phyloP scores from a whole-genome alignment of 345 rosid genomes.

The Arabidopsis arenosa region DNA sequence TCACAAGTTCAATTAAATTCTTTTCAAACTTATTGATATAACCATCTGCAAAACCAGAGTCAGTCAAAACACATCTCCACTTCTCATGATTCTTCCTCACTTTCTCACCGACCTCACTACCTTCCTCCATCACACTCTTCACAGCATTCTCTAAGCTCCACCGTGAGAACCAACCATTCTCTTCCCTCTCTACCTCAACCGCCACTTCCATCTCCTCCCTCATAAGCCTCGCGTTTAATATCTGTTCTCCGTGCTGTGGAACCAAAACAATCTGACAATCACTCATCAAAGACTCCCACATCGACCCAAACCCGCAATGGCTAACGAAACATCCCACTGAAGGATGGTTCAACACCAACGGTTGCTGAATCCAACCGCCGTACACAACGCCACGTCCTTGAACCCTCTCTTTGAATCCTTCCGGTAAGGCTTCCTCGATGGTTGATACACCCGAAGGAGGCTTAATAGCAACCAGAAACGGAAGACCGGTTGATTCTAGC shows the following conservation, averaged over 20 bases:
- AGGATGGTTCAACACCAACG: conserved; percentile 51
- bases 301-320: conserved; percentile 75
- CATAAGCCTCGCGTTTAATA: conserved; percentile 64
- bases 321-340: conserved; percentile 76
- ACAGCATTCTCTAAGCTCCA: conserved; percentile 55
- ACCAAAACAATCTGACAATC: conserved; percentile 65
- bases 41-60: conserved; percentile 44
- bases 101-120: conserved; percentile 48
- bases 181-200: conserved; percentile 61
- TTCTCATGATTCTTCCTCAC: conserved; percentile 54
- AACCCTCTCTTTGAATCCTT: conserved; percentile 68
- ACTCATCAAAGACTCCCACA: conserved; percentile 73
- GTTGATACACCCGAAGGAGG: conserved; percentile 62
- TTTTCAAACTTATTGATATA: conserved; percentile 55
- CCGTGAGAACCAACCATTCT: conserved; percentile 62
- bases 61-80: conserved; percentile 47
- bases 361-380: conserved; percentile 68
- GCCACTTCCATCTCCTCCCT: conserved; percentile 61
- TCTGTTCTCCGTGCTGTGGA: conserved; percentile 67
- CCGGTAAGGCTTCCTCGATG: conserved; percentile 69
- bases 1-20: conserved; percentile 46
- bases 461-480: conserved; percentile 61
- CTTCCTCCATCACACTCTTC: conserved; percentile 56
- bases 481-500: conserved; percentile 59
- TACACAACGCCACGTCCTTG: conserved; percentile 57